Percentiles rank a stretch among this genome's conserved stretches.
Conservation (phyloP, 306 rosid genomes). For the Dalbergia cultrata region DNA sequence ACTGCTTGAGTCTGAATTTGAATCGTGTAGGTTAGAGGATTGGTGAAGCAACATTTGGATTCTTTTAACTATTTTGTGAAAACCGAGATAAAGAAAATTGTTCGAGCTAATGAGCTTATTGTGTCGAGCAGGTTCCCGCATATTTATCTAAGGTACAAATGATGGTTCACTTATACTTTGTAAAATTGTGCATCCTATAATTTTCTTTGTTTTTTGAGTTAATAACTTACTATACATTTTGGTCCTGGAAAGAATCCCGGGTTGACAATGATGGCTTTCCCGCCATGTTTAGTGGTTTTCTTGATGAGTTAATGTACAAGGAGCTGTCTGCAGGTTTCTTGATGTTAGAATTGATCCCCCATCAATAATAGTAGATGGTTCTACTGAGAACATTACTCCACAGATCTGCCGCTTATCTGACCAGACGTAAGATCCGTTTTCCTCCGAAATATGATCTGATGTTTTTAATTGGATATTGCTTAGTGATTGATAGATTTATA, state of each 20-base stretch:
- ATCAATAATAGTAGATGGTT: conserved; percentile 59
- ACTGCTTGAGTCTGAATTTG: background rate
- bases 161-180: background rate
- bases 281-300: conserved; percentile 27
- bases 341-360: conserved; percentile 75
- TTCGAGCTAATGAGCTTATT: conserved; percentile 70
- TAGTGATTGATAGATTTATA: conserved; percentile 23
- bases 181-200: background rate
- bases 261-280: too few relatives aligned
- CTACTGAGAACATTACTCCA: conserved; percentile 60
- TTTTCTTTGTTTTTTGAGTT: background rate
- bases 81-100: conserved; percentile 76
- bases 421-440: conserved; percentile 64
- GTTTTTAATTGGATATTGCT: conserved; percentile 25
- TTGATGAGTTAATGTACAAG: conserved; percentile 31
- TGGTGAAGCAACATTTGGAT: conserved; percentile 95
- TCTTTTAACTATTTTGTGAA: conserved; percentile 86
- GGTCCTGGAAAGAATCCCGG: too few relatives aligned
- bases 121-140: conserved; percentile 52
- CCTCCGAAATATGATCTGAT: conserved; percentile 4
- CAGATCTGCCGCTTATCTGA: conserved; percentile 87
- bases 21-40: conserved; percentile 73
- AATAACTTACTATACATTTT: too few relatives aligned
- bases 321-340: conserved; percentile 64
- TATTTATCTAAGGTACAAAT: conserved; percentile 62